phyloP scores from a whole-genome alignment of 805 yeast species.

The Wickerhamomyces canadensis region DNA sequence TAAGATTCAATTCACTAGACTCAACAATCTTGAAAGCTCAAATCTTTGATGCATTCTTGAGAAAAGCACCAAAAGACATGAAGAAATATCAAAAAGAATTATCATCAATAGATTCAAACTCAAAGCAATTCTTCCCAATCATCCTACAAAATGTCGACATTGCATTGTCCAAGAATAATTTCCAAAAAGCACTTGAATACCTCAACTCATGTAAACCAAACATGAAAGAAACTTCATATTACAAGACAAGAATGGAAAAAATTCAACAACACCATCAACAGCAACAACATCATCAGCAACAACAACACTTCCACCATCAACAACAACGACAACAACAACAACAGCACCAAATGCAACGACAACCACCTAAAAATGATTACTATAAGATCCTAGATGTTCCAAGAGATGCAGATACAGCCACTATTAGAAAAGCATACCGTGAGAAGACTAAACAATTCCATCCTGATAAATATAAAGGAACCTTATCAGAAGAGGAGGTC shows the following conservation, averaged over 20 bases:
- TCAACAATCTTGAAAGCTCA: conserved; percentile 31
- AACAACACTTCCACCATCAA: conserved; percentile 33
- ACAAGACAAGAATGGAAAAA: conserved; percentile 27
- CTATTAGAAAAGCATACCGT: conserved; percentile 78
- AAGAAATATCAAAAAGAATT: conserved; percentile 24
- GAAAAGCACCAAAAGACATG: conserved; percentile 22
- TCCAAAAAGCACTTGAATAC: conserved; percentile 33
- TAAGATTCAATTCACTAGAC: conserved; percentile 19
- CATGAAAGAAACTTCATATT: conserved; percentile 30
- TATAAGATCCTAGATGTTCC: conserved; percentile 72
- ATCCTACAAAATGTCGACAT: conserved; percentile 28
- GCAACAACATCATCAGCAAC: conserved; percentile 38
- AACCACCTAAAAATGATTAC: conserved; percentile 52
- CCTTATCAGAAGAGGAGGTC: conserved; percentile 58
- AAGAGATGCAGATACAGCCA: conserved; percentile 59
- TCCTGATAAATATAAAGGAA: conserved; percentile 85
- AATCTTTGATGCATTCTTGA: conserved; percentile 35
- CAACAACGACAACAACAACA: conserved; percentile 30
- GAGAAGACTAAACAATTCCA: conserved; percentile 74
- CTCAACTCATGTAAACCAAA: conserved; percentile 34
- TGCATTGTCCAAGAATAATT: conserved; percentile 30
- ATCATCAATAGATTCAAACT: conserved; percentile 11
- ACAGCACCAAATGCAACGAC: too few relatives aligned
- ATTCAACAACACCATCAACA: conserved; percentile 28
- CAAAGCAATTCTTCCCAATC: conserved; percentile 37